Evolutionary conservation across 768 basidiomycete genomes (phyloP), one percentile per base, ranked within the genome.

Genomic region (Russula dissimulans): DNA sequence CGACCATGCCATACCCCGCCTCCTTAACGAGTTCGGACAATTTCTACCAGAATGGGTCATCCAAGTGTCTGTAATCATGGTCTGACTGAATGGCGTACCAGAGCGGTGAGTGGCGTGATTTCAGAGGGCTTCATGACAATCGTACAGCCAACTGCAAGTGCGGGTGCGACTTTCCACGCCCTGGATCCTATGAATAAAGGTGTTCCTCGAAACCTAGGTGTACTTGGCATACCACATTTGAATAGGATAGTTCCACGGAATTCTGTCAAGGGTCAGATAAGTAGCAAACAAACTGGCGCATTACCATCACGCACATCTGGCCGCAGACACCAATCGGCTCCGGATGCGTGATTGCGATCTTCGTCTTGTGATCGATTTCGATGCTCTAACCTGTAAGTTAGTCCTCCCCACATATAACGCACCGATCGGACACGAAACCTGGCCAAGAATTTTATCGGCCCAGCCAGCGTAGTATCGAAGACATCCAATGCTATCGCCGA

Each of bases 91-190:
- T 34, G 48, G 72, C 78, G 60, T 71, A 89, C 86, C 65, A 94
- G 77, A 8, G 90, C 90, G 29, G 91, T 89, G 51, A 94, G 76
- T 11, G 91, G 90, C 1, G 88, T 91, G 56, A 91, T 70, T 72
- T 95, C 92, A 14, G 89, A 93, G 3, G 94, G 91, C 72, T 97
- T 97, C 86, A 98, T 89, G 67, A 97, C 87, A 69, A 95, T 86
- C 26, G 91, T 91, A 74, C 92, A 95, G 39, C 95, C 93, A 56
- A 84, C 83, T 8, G 94, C 92, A 57, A 97, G 81, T 14, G 94
- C 92, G 9, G 93, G 95, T 10, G 89, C 93, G 48, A 95, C 82
- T 74, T 97, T 97, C 93, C 93, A 95, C 31, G 86, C 74, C 84
- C 85, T 87, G 56, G 39, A 57, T 56, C 57, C 43, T 47, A 31